A percentile compares a stretch with the other conserved stretches of the same genome.
phyloP scores from a whole-genome alignment of 2,329 filamentous ascomycete species.

The Fusarium kyushuense region DNA sequence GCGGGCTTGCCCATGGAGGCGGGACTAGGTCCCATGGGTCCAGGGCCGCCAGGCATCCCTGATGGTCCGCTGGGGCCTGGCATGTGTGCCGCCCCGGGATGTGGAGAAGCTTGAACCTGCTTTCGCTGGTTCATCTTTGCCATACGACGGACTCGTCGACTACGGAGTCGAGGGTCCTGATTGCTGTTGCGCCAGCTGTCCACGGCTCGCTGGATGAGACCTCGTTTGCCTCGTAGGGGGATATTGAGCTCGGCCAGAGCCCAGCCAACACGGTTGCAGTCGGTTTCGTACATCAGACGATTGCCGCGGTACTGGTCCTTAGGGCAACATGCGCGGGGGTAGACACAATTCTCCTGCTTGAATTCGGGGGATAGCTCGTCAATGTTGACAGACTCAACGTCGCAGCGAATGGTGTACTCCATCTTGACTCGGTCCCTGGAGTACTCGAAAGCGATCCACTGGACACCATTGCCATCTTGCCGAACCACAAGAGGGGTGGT shows the following conservation, averaged over 20 bases:
- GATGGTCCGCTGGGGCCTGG: conserved; percentile 74
- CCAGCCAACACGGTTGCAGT: conserved; percentile 99
- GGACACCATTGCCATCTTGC: conserved; percentile 95
- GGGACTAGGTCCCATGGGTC: conserved; percentile 70
- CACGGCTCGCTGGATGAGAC: conserved; percentile 94
- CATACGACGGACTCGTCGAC: conserved; percentile 91
- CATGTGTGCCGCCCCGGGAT: conserved; percentile 71
- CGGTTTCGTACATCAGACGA: conserved; percentile 94
- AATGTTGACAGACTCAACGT: conserved; percentile 95
- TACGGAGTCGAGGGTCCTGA: conserved; percentile 90
- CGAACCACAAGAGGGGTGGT: conserved; percentile 94
- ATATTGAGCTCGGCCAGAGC: conserved; percentile 93
- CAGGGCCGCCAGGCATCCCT: conserved; percentile 71
- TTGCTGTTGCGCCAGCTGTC: conserved; percentile 99
- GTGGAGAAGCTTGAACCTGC: conserved; percentile 70
- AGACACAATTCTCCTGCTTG: conserved; percentile 98
- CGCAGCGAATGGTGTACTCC: conserved; percentile 98
- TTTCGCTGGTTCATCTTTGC: conserved; percentile 95
- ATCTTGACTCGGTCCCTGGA: conserved; percentile 97
- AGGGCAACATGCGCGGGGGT: conserved; percentile 91
- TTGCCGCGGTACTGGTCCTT: conserved; percentile 98
- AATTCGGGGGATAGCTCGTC: conserved; percentile 88
- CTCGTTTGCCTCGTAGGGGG: conserved; percentile 89
- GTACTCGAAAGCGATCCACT: conserved; percentile 99
- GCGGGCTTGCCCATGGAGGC: conserved; percentile 73